Conservation (phyloP, 805 yeast genomes). For the Candida incommunis region DNA sequence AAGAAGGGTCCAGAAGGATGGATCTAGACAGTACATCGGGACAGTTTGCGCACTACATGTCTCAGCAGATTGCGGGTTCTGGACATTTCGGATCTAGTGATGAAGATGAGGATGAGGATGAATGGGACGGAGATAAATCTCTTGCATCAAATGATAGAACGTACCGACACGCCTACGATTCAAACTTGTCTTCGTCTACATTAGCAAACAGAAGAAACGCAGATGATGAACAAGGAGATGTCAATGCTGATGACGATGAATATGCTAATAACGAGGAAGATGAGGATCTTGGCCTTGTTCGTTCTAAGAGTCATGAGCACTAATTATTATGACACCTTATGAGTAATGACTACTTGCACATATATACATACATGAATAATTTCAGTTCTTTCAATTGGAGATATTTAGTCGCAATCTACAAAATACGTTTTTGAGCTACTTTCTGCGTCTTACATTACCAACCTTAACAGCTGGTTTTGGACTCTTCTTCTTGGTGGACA, state of each 20-base stretch:
- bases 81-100: slow-evolving; percentile 39
- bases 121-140: slow-evolving; percentile 14
- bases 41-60: slow-evolving; percentile 59
- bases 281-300: slow-evolving; percentile 20
- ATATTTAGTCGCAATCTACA: too few relatives aligned
- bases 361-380: too few relatives aligned
- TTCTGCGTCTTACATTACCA: slow-evolving; percentile 5
- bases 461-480: slow-evolving; percentile 10
- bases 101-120: slow-evolving; percentile 45
- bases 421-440: background rate
- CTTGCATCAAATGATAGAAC: slow-evolving; percentile 7
- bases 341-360: slow-evolving; percentile 20
- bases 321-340: slow-evolving; percentile 21
- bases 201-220: slow-evolving; percentile 1
- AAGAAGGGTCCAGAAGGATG: slow-evolving; percentile 13
- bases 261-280: slow-evolving; percentile 23
- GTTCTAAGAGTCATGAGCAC: slow-evolving; percentile 26
- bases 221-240: background rate
- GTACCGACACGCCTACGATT: background rate
- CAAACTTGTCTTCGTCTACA: too few relatives aligned
- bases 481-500: slow-evolving; percentile 5
- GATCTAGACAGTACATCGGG: slow-evolving; percentile 16
- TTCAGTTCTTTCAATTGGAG: too few relatives aligned
- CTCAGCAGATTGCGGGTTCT: slow-evolving; percentile 53
- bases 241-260: slow-evolving; percentile 9